Evolutionary conservation across 148 eudicot species (phyloP).

Genomic region (Fagopyrum homotropicum): DNA sequence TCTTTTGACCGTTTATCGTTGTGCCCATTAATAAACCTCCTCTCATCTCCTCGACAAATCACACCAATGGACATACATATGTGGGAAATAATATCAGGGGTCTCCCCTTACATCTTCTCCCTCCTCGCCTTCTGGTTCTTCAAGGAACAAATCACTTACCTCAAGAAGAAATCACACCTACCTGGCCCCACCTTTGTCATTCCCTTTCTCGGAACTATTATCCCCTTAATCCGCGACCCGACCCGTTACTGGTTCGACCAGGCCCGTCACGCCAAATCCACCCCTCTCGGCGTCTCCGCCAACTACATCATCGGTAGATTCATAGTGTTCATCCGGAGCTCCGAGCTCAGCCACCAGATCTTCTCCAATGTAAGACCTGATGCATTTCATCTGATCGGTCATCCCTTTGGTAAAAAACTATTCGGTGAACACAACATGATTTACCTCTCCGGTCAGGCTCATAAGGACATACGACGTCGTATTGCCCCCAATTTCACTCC

Average conservation of each 20-base stretch:
- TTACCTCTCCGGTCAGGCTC: constrained; percentile 76
- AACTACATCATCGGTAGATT: constrained; percentile 59
- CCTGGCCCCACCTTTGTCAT: constrained; percentile 61
- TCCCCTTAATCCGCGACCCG: constrained; percentile 47
- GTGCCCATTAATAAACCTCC: neutral
- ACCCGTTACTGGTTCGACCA: constrained; percentile 63
- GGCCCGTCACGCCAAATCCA: constrained; percentile 41
- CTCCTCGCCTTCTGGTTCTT: constrained; percentile 23
- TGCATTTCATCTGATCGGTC: constrained; percentile 77
- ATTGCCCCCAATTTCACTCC: constrained; percentile 82
- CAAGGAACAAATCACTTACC: constrained; percentile 49
- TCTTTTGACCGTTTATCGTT: constrained; percentile 5
- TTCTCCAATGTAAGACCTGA: constrained; percentile 71
- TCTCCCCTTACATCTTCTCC: constrained; percentile 33
- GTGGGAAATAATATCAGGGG: constrained; percentile 3
- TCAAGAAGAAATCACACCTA: constrained; percentile 36
- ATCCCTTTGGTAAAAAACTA: constrained; percentile 76
- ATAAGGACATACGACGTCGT: constrained; percentile 70
- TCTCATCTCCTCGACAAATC: neutral
- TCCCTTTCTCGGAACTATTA: constrained; percentile 62
- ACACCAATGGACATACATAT: neutral
- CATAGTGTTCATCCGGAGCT: constrained; percentile 41
- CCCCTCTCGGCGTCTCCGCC: constrained; percentile 53
- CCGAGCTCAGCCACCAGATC: constrained; percentile 61
- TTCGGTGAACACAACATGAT: constrained; percentile 80